A percentile compares a stretch with the other conserved stretches of the same genome.
phyloP scores from a whole-genome alignment of 148 eudicot genomes.

The Simmondsia chinensis region DNA sequence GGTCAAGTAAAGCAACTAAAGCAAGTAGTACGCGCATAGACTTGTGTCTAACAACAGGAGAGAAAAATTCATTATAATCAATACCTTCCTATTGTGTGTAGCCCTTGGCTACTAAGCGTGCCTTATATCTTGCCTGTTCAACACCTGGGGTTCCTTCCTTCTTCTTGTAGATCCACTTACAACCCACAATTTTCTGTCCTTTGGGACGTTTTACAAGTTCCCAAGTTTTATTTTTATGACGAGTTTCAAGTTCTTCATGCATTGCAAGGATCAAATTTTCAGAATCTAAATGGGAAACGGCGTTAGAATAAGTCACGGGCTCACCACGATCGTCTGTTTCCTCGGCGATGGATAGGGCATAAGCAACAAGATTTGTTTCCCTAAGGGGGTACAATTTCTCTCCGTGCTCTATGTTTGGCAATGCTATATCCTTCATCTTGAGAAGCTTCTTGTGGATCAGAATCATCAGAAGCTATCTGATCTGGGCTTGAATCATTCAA shows the following conservation, averaged over 20 bases:
- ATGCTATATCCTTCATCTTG: background rate
- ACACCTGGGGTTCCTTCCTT: background rate
- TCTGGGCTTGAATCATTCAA: too few species aligned
- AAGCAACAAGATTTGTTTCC: background rate
- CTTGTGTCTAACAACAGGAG: background rate
- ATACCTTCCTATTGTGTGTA: background rate
- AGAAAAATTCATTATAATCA: slow-evolving; percentile 7
- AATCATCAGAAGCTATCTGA: too few species aligned
- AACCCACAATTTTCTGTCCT: too few species aligned
- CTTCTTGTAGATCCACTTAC: background rate
- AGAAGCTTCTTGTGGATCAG: too few species aligned
- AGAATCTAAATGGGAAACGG: background rate
- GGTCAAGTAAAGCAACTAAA: background rate
- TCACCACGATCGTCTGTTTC: background rate
- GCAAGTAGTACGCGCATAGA: slow-evolving; percentile 1
- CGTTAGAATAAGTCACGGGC: background rate
- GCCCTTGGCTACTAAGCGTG: too few species aligned
- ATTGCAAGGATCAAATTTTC: background rate
- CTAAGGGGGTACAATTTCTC: background rate
- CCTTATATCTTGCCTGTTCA: background rate
- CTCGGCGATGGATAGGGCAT: background rate
- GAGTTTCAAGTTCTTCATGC: slow-evolving; percentile 3
- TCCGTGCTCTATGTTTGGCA: background rate
- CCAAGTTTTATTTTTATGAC: slow-evolving; percentile 1
- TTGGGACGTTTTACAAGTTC: background rate